Evolutionary conservation across 768 basidiomycete species (phyloP), one percentile per base, ranked within the genome.

Genomic region (Ramaria rubella): DNA sequence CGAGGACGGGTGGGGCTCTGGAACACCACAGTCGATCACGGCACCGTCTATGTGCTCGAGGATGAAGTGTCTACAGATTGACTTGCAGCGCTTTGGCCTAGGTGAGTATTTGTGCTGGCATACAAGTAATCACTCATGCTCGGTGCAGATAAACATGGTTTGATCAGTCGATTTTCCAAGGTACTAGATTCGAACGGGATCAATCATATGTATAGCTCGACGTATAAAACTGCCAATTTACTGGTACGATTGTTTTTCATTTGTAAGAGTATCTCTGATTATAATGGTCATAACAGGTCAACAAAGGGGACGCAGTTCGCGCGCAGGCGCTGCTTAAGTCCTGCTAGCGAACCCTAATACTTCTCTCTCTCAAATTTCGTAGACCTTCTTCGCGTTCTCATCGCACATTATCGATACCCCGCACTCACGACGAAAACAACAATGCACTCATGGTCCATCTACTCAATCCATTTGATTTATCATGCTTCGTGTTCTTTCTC

Each of bases 191-290:
- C 80, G 61, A 84, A 85, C 62, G 80, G 81, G 11, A 84, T 91
- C 65, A 87, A 89, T 70, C 86, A 89, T 65, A 85, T 90, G 80
- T 90, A 90, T 65, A 86, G 83, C 57, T 87, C 86, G 43, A 89
- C 88, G n/a, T 85, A 82, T 66, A 87, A 87, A 70, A 86, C 85
- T 5, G 88, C 88, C 55, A 90, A 91, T 68, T 68, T 91, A 30
- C 72, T 90, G 62, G 87, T 90, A 62, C 59, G 73, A 64, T 31
- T 52, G 42, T 55, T 62, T 43, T 38, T 38, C n/a, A 11, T 38
- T n/a, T 38, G n/a, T 38, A 38, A 11, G 36, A 11, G 21, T 26
- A 46, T 55, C 9, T 19, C 5, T 49, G 6, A 48, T 29, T 54
- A 48, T 30, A 3, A 27, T 36, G 23, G 15, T 40, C 46, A 30